Evolutionary conservation across 495 filamentous ascomycete genomes (phyloP), one percentile per base, ranked within the genome.

Genomic region (Neurospora intermedia): DNA sequence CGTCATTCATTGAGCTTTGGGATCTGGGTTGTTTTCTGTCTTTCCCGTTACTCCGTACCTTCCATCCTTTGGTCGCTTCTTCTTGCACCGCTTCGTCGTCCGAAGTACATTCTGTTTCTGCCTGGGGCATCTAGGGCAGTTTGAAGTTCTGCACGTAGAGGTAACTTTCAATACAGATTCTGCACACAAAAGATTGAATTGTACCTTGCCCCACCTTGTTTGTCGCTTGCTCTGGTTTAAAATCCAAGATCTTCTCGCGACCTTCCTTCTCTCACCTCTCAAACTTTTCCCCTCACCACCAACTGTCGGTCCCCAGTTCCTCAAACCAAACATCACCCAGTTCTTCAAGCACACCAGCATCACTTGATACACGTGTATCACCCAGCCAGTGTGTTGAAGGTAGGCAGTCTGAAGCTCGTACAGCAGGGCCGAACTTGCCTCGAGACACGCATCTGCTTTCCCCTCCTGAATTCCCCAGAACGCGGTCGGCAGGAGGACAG

Each of bases 381-480:
- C 27, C 1, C 27, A 31, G 2, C 27, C 27, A 31, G 27, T 31
- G 27, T 31, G 27, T 31, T 31, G 27, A 31, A 31, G 27, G 27
- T 31, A 31, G 69, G 39, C 38, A 15, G 72, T 72, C 43, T 59
- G 72, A 69, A 71, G 73, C 75, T 43, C 72, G 75, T 74, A 74
- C 62, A 73, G 77, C 77, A 74, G 72, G 75, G 71, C 72, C 43
- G n/a, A 69, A 59, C 62, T 48, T 48, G n/a, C 45, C n/a, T 48
- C 71, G 69, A 70, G 62, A 46, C n/a, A 71, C 79, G 80, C 75
- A 84, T 86, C 82, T 83, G 80, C 74, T 83, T 85, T 83, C 83
- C 84, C 81, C 84, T 79, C 81, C 83, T 83, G 82, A 84, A 80
- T 81, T 83, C 75, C 83, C 79, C 78, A 83, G 74, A 74, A 59